These are phyloP conservation scores for Vitis hybrid DNA, from an alignment of 177 flowering plant genomes.

Conservation along the genomic window DNA sequence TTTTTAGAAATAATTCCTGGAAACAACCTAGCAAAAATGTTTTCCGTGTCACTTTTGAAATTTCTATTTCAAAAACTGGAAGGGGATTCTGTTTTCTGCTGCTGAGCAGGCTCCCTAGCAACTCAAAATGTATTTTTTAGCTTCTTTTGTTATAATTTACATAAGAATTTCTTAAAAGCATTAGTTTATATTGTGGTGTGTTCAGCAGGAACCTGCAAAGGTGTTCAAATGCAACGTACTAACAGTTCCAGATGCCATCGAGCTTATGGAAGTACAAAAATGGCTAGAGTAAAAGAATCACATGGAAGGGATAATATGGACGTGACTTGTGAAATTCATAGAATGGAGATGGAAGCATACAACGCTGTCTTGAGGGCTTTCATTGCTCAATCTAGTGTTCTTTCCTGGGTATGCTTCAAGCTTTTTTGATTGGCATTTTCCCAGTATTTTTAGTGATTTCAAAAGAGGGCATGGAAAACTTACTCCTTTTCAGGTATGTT, in stretches of 20 bases:
- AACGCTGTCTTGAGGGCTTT: constrained; percentile 41
- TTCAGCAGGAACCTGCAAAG: constrained; percentile 17
- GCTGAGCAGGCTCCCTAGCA: too few relatives aligned
- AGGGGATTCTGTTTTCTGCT: too few relatives aligned
- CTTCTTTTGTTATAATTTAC: too few relatives aligned
- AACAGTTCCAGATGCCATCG: constrained; percentile 3
- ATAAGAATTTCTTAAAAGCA: too few relatives aligned
- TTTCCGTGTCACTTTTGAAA: too few relatives aligned
- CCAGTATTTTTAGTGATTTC: neutral
- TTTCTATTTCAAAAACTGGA: too few relatives aligned
- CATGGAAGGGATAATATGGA: constrained; percentile 19
- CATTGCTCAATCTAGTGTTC: constrained; percentile 39
- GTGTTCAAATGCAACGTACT: constrained; percentile 6
- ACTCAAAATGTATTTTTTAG: too few relatives aligned
- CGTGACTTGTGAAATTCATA: constrained; percentile 27
- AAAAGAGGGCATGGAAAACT: neutral
- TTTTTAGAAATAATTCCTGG: too few relatives aligned
- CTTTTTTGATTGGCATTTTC: neutral
- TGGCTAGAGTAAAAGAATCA: constrained; percentile 4
- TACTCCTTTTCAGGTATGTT: neutral
- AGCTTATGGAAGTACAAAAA: constrained; percentile 7
- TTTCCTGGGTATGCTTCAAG: constrained; percentile 34
- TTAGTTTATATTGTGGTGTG: neutral
- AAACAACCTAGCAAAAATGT: too few relatives aligned
- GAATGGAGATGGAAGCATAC: constrained; percentile 38